Evolutionary conservation across 179 eudicot genomes (phyloP), one percentile per base, ranked within the genome.

Genomic region (Drosera spatulata): DNA sequence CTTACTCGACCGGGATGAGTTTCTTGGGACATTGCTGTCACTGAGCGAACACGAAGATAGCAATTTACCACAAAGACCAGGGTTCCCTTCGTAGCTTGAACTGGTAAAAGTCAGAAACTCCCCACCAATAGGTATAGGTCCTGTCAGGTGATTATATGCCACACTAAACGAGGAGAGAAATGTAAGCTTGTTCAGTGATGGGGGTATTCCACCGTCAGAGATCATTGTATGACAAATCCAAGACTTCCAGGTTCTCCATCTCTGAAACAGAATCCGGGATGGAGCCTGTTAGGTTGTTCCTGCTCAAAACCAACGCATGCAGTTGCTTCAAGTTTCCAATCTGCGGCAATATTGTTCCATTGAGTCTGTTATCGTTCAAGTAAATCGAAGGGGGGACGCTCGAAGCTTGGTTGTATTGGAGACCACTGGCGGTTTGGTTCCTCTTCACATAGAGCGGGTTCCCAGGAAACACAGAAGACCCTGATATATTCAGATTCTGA

Each of bases 11-110:
- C 64, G 59, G 39, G 80, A 50, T n/a, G 80, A 65, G 4, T 66
- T 72, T 39, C 11, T 75, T 14, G 40, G 46, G 47, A 69, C 70
- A 43, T 59, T 15, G 69, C 55, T 55, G 0, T 44, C 55, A 33
- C 1, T 55, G 22, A 4, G 47, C 44, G 50, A 53, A 66, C 93
- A 87, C 39, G 84, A 75, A 65, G 80, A 70, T 41, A 79, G 69
- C 41, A 77, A 58, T 52, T 66, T 71, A 15, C 97, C 95, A 68
- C 96, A 91, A 71, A 91, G 95, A 47, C 91, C 97, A 13, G 69
- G 71, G 71, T 91, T 91, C 3, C 96, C 97, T 55, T 85, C 97
- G 44, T 81, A 91, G 77, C 97, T 91, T 38, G 96, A 83, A 71
- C 66, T 76, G 5, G 97, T 80, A 62, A 91, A 91, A 65, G 88